Conservation (phyloP, 768 basidiomycete genomes). For the Phlebiopsis gigantea region DNA sequence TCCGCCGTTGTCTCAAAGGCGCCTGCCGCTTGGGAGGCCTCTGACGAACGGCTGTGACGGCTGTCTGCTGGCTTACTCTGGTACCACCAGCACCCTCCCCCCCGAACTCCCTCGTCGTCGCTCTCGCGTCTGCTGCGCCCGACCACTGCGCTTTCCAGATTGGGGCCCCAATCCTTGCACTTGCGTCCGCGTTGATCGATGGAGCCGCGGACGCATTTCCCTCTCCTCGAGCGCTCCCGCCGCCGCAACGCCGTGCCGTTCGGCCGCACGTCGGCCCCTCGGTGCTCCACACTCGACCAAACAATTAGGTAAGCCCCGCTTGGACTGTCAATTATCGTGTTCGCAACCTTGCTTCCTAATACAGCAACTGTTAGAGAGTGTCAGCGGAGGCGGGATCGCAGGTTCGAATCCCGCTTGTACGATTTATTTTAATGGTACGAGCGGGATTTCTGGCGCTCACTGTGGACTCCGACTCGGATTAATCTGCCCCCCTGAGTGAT, state of each 20-base stretch:
- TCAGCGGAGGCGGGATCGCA: too few relatives aligned
- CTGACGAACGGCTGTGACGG: background rate
- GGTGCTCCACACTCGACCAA: background rate
- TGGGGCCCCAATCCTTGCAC: background rate
- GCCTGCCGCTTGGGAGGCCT: too few relatives aligned
- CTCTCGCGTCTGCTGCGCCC: background rate
- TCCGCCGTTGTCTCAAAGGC: background rate
- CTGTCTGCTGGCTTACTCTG: background rate
- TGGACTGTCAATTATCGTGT: background rate
- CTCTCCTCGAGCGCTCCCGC: background rate
- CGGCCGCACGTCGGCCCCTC: background rate
- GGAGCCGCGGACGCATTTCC: background rate
- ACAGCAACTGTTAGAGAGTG: too few relatives aligned
- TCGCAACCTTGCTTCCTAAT: background rate
- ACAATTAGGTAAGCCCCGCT: slow-evolving; percentile 2
- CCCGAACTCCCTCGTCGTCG: background rate
- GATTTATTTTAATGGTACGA: too few relatives aligned
- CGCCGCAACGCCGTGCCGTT: background rate
- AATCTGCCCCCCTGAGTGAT: too few relatives aligned
- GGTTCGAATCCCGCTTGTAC: too few relatives aligned
- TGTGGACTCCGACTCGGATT: too few relatives aligned
- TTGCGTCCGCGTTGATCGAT: background rate
- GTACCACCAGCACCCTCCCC: background rate
- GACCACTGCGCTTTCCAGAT: background rate
- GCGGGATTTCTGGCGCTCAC: too few relatives aligned